Conservation (phyloP, 1,284 basidiomycete species). For the Ganoderma boninense region DNA sequence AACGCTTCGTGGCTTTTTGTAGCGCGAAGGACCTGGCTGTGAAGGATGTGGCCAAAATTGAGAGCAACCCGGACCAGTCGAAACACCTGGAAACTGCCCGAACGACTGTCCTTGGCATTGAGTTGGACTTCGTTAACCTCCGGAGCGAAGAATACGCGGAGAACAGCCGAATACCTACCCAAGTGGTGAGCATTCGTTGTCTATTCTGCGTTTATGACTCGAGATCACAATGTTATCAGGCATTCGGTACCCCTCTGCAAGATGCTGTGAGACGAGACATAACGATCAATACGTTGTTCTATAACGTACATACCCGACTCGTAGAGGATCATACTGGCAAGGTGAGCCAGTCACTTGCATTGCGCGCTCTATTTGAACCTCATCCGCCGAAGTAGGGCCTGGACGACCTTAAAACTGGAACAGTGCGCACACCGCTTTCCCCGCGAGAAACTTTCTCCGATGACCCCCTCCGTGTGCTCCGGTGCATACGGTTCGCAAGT, state of each 20-base stretch:
- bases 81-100: constrained; percentile 98
- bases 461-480: constrained; percentile 92
- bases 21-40: constrained; percentile 64
- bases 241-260: constrained; percentile 92
- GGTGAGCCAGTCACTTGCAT: constrained; percentile 48
- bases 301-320: constrained; percentile 89
- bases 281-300: constrained; percentile 97
- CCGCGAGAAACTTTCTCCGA: constrained; percentile 92
- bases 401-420: constrained; percentile 79
- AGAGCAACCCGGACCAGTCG: constrained; percentile 95
- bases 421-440: constrained; percentile 91
- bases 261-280: constrained; percentile 93
- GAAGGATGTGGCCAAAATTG: constrained; percentile 81
- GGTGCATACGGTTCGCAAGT: constrained; percentile 93
- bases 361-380: not conserved
- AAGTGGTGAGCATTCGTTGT: constrained; percentile 65
- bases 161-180: constrained; percentile 89
- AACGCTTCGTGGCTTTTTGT: constrained; percentile 79
- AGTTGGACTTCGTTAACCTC: constrained; percentile 96
- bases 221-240: constrained; percentile 51
- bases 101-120: constrained; percentile 84
- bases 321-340: constrained; percentile 92
- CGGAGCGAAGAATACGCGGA: constrained; percentile 92
- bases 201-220: not conserved
- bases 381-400: constrained; percentile 67